Base-by-base conservation (phyloP, 495 filamentous ascomycete genomes). In the Cladorrhinum samala region DNA sequence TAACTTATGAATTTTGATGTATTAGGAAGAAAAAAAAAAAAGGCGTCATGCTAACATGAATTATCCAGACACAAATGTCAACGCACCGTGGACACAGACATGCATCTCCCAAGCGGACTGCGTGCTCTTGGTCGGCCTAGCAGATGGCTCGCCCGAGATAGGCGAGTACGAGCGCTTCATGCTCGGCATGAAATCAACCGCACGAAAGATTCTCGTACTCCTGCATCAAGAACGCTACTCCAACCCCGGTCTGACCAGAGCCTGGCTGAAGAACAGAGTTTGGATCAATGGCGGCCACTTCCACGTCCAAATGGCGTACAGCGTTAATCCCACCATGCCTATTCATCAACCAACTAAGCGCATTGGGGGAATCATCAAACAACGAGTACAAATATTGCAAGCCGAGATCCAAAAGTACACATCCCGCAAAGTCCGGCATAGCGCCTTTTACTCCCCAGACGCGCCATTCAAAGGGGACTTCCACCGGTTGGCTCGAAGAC, bases 251-350 rank as follows among this genome's bases (percentile, higher is more conserved):
- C 62, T 94, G 20, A 96, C 92, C 0, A 76, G 93, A 36, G 79
- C 81, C 42, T 98, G 93, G 93, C 76, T 98, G 18, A 85, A 89
- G 60, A 96, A 96, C 63, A 85, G 93, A 0, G 80, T 95, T 50
- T 98, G 93, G 93, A 89, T 98, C 60, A 98, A 96, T 60, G 93
- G 93, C n/a, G 89, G 93, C 37, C 94, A 98, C 67, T 92, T 96
- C 63, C 93, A 98, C 61, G 87, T 98, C 20, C 93, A 98, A 63
- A 96, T 98, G 93, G 77, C 87, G 1, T 94, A 91, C 69, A 83
- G 85, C 33, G 78, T 84, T n/a, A 83, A 84, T 23, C 71, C 84
- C 21, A 71, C 84, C 4, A 84, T 92, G 56, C 84, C 89, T 16
- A 82, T 88, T 0, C 84, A 94, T 57, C 81, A 88, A 0, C 87